phyloP scores from a whole-genome alignment of 2,329 filamentous ascomycete genomes.

The Paecilomyces formosus region DNA sequence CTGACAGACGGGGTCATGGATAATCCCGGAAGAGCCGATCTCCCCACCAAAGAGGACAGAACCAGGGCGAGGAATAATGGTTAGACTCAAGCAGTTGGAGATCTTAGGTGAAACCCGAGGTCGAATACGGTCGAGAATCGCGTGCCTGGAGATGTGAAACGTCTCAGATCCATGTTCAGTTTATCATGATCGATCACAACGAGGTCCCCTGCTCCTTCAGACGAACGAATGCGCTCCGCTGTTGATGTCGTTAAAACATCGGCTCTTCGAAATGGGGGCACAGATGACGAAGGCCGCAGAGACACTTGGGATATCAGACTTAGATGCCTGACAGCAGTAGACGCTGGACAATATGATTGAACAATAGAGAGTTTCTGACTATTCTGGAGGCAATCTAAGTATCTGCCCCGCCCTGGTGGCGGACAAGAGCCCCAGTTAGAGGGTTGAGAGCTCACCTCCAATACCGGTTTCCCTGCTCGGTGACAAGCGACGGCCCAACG shows the following conservation, averaged over 20 bases:
- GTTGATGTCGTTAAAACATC: background rate
- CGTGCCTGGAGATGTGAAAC: background rate
- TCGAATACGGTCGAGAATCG: background rate
- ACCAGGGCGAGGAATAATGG: background rate
- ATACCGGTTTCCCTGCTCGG: background rate
- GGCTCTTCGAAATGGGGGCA: background rate
- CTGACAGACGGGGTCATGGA: background rate
- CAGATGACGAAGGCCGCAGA: background rate
- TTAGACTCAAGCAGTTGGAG: background rate
- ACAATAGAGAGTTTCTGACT: background rate
- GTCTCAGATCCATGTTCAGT: background rate
- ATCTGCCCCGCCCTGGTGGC: background rate
- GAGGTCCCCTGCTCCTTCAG: background rate
- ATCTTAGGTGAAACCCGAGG: background rate
- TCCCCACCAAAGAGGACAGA: background rate
- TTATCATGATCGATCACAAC: background rate
- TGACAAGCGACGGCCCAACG: background rate
- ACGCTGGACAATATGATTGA: background rate
- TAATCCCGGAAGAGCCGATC: background rate
- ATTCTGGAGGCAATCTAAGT: background rate
- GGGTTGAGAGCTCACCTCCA: background rate
- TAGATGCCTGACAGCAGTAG: background rate
- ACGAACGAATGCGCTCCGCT: background rate
- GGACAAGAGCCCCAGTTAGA: background rate
- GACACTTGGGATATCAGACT: background rate